A percentile compares a stretch with the other conserved stretches of the same genome.
phyloP scores from a whole-genome alignment of 495 filamentous ascomycete genomes.

The Penicillium tannophilum region DNA sequence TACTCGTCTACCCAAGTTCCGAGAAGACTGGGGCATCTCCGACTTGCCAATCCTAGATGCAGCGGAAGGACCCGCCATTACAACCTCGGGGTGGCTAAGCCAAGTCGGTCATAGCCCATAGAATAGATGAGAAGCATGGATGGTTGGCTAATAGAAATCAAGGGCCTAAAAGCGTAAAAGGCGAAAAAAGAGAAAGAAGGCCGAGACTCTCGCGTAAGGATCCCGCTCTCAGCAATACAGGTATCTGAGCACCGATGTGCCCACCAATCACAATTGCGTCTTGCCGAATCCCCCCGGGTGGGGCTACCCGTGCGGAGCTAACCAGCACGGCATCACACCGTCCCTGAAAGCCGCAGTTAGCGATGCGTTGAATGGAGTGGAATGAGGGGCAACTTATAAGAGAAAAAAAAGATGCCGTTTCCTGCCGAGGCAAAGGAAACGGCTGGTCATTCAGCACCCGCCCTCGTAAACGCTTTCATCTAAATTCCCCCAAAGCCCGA shows the following conservation, averaged over 20 bases:
- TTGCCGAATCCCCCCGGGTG: conserved; percentile 40
- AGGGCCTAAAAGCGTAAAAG: conserved; percentile 7
- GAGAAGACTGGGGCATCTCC: conserved; percentile 2
- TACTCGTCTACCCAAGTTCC: neutral
- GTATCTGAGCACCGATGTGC: conserved; percentile 25
- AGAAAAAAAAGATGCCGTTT: conserved; percentile 57
- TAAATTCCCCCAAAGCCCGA: conserved; percentile 2
- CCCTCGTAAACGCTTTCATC: conserved; percentile 43
- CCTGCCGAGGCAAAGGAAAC: conserved; percentile 38
- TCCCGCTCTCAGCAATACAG: conserved; percentile 45
- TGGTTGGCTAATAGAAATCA: neutral
- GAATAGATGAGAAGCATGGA: neutral
- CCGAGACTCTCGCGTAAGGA: conserved; percentile 39
- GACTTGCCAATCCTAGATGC: neutral
- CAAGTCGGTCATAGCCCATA: neutral
- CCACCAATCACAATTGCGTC: conserved; percentile 36
- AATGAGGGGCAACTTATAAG: conserved; percentile 60
- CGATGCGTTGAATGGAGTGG: neutral
- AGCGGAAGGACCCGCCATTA: neutral
- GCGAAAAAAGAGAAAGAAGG: conserved; percentile 8
- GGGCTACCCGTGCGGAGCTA: conserved; percentile 7
- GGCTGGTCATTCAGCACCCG: conserved; percentile 33
- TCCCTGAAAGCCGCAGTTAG: neutral
- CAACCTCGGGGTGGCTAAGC: neutral
- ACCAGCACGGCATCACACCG: neutral